Base-by-base conservation (phyloP, 441 rosid genomes). In the Jatropha podagrica region DNA sequence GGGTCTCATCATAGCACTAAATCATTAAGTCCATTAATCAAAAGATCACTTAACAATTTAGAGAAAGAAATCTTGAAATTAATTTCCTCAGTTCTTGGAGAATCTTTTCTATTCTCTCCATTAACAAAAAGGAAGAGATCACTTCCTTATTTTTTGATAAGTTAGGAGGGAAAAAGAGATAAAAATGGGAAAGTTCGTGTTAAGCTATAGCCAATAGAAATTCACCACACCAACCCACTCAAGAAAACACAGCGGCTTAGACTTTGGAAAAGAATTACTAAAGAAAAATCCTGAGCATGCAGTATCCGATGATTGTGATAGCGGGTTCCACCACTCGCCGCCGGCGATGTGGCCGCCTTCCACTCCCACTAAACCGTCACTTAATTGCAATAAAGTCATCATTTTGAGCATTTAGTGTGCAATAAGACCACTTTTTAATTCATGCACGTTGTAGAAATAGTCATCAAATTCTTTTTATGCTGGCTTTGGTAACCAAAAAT, bases 211-310 rank as follows among this genome's bases (percentile, higher is more conserved):
- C 10, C 32, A 40, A 4, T 20, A 14, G 14, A 42, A 58, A 48
- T 23, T 56, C 14, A 17, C 14, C 9, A 20, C 63, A 80, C 58
- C 75, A 27, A 64, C 77, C 80, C 75, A 73, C 80, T 69, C n/a
- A 26, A 44, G 8, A 40, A 41, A 15, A 4, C 2, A 23, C 71
- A 37, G 72, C 52, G 26, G 61, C 66, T 72, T 76, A 48, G 72
- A 48, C 77, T 46, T 80, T 46, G 40, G 14, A 6, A 52, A 49
- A 59, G 23, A 6, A 32, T 32, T 52, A 40, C 3, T 17, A 73
- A 68, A 56, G 7, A 46, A 17, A 41, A 7, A 14, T 20, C 40
- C 18, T 4, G 13, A 62, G 46, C 67, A 44, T 44, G 9, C 7
- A 51, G 69, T 10, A 5, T 68, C 38, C 26, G 26, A 61, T 18